These are phyloP conservation scores for Wickerhamiella domercqiae DNA, from an alignment of 805 yeast species.

Conservation along the genomic window DNA sequence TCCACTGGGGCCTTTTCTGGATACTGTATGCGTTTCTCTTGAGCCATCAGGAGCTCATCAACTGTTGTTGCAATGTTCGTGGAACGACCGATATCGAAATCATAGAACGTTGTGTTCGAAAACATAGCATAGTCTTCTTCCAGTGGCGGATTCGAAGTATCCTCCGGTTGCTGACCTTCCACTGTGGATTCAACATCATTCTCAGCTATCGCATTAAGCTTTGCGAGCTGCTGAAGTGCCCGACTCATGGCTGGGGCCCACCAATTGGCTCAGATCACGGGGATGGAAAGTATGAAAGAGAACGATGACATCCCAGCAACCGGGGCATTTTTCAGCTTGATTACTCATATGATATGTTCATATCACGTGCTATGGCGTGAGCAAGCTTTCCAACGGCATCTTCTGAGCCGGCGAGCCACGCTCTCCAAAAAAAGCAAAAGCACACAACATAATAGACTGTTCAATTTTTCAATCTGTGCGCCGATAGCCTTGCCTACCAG, in stretches of 20 bases:
- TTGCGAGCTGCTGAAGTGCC: conserved; percentile 4
- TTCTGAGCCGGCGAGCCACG: too few relatives aligned
- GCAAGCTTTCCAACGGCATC: too few relatives aligned
- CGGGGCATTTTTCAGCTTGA: too few relatives aligned
- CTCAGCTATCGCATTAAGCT: conserved; percentile 3
- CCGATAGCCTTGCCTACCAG: too few relatives aligned
- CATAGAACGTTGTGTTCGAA: conserved; percentile 30
- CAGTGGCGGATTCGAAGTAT: too few relatives aligned
- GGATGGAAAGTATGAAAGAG: background rate
- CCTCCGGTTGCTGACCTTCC: conserved; percentile 1
- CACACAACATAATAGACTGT: too few relatives aligned
- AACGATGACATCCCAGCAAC: background rate
- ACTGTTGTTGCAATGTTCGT: conserved; percentile 29
- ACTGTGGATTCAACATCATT: conserved; percentile 2
- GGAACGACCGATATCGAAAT: conserved; percentile 30
- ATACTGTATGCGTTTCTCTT: conserved; percentile 25
- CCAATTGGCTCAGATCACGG: too few relatives aligned
- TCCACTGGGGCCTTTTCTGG: conserved; percentile 16
- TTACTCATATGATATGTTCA: too few relatives aligned
- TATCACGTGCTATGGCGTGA: too few relatives aligned
- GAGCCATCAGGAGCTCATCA: conserved; percentile 28
- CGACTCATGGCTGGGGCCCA: conserved; percentile 5
- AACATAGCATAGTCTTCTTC: conserved; percentile 19
- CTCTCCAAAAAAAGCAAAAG: too few relatives aligned
- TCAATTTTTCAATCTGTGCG: too few relatives aligned